Conservation (phyloP, 371 early-diverging fungal genomes). For the Rhizopus stolonifer region DNA sequence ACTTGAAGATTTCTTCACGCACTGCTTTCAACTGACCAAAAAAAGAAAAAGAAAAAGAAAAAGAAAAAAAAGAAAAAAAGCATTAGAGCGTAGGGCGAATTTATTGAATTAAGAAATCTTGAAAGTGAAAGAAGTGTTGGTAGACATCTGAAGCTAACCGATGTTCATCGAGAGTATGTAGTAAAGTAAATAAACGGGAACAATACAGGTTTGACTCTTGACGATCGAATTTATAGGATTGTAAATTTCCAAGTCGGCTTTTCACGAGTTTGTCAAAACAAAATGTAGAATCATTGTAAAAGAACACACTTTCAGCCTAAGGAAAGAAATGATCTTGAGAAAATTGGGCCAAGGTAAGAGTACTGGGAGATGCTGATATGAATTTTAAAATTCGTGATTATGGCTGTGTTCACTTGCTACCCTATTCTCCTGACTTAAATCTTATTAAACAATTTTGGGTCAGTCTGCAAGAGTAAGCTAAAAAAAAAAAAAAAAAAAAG, state of each 20-base stretch:
- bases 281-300: slow-evolving; percentile 17
- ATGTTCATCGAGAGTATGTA: not conserved
- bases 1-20: not conserved
- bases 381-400: slow-evolving; percentile 6
- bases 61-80: too few species aligned
- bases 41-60: not conserved
- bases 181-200: slow-evolving; percentile 14
- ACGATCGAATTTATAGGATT: slow-evolving; percentile 9
- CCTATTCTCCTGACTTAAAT: slow-evolving; percentile 14
- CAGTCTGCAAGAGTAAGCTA: slow-evolving; percentile 14
- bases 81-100: too few species aligned
- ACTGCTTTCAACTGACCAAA: slow-evolving; percentile 2
- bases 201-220: slow-evolving; percentile 3
- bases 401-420: slow-evolving; percentile 11
- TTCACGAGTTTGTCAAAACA: slow-evolving; percentile 17
- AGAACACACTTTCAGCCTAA: slow-evolving; percentile 16
- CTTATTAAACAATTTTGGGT: slow-evolving; percentile 25
- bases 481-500: too few species aligned
- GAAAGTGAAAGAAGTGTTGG: slow-evolving; percentile 1
- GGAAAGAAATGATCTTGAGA: slow-evolving; percentile 12
- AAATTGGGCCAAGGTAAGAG: slow-evolving; percentile 18
- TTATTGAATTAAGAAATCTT: not conserved
- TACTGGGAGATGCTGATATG: not conserved
- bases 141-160: slow-evolving; percentile 1
- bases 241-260: slow-evolving; percentile 9